Evolutionary conservation across 2,329 filamentous ascomycete species (phyloP), one percentile per base, ranked within the genome.

Genomic region (Polytolypa hystricis): DNA sequence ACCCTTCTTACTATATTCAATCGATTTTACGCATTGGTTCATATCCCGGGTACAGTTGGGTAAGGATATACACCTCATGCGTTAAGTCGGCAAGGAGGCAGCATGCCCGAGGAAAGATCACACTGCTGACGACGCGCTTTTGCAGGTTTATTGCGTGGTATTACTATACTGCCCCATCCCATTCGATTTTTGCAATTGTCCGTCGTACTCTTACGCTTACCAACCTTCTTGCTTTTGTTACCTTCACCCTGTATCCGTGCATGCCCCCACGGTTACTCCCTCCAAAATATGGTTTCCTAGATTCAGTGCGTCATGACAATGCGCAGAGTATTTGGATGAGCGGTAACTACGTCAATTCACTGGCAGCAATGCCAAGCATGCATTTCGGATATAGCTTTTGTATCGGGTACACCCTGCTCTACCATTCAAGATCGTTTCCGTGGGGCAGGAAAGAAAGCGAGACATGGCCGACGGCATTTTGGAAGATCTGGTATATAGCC

Each of bases 211-310:
- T 78, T 67, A 74, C 73, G 16, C 65, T 77, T 46, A 73, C 71
- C 46, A 79, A 79, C 44, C 60, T 77, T 19, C 52, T 74, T 37
- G 73, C 74, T 30, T 79, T 79, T 44, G 46, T 71, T 42, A 64
- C 74, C 41, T 79, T 79, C 50, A 73, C 71, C n/a, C 55, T 73
- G 16, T 79, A 71, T 61, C 75, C 75, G 7, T 77, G 72, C 51
- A 79, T 78, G 72, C 74, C 74, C 1, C 74, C 74, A 36, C 66
- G 74, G 8, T 61, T 78, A 35, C 62, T 78, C 37, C 74, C 73
- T 45, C 67, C 72, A 38, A 66, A 71, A 43, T 78, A 66, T 40
- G 71, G 71, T 3, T 79, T 79, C 47, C 65, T 75, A 39, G 75
- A 79, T 45, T 77, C 71, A 1, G 74, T 79, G 9, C 73, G 75